Percentiles rank a stretch among this genome's conserved stretches.
phyloP scores from a whole-genome alignment of 1,284 basidiomycete species.

The Cutaneotrichosporon mucoides region DNA sequence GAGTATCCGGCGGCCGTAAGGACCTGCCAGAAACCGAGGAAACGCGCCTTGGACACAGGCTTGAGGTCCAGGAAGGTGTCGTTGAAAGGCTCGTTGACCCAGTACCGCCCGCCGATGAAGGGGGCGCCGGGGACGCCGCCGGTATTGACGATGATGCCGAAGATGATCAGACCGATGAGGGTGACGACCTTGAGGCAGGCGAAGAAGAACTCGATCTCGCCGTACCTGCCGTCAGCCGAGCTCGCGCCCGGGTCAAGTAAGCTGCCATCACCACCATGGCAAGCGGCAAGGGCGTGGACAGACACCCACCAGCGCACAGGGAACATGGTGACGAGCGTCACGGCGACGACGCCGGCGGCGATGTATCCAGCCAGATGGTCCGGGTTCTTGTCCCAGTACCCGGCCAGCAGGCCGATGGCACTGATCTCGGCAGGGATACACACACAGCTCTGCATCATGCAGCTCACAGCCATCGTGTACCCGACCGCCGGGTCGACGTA shows the following conservation, averaged over 20 bases:
- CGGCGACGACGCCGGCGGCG: conserved; percentile 9
- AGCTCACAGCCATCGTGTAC: conserved; percentile 56
- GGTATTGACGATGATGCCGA: conserved; percentile 65
- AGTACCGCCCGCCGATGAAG: conserved; percentile 54
- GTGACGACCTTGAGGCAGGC: conserved; percentile 64
- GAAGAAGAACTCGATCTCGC: conserved; percentile 53
- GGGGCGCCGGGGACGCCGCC: conserved; percentile 59
- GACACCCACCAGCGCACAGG: conserved; percentile 11
- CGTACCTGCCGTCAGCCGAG: conserved; percentile 25
- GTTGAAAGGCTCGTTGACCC: conserved; percentile 58
- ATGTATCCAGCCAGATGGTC: conserved; percentile 16
- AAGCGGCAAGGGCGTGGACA: no score
- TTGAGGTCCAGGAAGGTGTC: conserved; percentile 25
- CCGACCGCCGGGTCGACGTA: conserved; percentile 57
- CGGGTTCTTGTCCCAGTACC: conserved; percentile 64
- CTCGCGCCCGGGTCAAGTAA: no score
- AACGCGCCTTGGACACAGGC: conserved; percentile 32
- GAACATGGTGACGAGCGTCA: conserved; percentile 8
- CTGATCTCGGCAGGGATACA: conserved; percentile 60
- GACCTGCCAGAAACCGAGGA: conserved; percentile 61
- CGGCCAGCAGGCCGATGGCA: conserved; percentile 56
- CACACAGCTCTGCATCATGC: conserved; percentile 59
- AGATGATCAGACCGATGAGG: conserved; percentile 53
- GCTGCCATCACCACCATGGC: no score
- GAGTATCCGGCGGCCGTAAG: conserved; percentile 46